These are phyloP conservation scores for Suillus plorans DNA, from an alignment of 768 basidiomycete genomes.

Conservation along the genomic window DNA sequence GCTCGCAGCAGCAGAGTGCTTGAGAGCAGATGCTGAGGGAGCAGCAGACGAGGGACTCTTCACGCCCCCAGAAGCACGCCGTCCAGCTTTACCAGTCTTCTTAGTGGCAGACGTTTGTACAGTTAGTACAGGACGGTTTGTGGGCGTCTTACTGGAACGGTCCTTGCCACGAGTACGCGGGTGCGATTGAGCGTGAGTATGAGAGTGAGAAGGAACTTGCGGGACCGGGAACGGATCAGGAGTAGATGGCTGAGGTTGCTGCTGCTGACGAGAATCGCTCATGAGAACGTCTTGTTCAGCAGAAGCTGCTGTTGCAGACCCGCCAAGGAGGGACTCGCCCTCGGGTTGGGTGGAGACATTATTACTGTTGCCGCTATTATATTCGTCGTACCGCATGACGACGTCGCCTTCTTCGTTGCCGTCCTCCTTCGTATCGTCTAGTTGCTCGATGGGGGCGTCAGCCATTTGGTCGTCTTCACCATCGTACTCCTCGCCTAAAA, in stretches of 20 bases:
- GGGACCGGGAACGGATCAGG: slow-evolving; percentile 26
- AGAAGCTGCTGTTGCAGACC: background rate
- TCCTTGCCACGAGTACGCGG: slow-evolving; percentile 41
- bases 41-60: background rate
- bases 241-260: slow-evolving; percentile 5
- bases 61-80: background rate
- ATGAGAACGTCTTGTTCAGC: slow-evolving; percentile 22
- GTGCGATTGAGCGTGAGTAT: slow-evolving; percentile 59
- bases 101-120: slow-evolving; percentile 49
- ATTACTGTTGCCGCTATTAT: background rate
- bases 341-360: slow-evolving; percentile 8
- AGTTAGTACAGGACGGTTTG: slow-evolving; percentile 56
- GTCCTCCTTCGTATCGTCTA: background rate
- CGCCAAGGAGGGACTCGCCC: slow-evolving; percentile 3
- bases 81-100: background rate
- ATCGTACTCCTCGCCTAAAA: slow-evolving; percentile 41
- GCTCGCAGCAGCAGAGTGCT: background rate
- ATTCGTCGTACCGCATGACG: slow-evolving; percentile 22
- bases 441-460: background rate
- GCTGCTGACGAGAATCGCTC: slow-evolving; percentile 25
- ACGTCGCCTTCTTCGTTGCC: background rate
- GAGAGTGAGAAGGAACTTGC: slow-evolving; percentile 24
- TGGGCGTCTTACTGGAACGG: slow-evolving; percentile 29
- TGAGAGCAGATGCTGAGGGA: background rate
- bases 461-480: background rate